Evolutionary conservation across 805 yeast species (phyloP), one percentile per base, ranked within the genome.

Genomic region (Candida peoriensis): DNA sequence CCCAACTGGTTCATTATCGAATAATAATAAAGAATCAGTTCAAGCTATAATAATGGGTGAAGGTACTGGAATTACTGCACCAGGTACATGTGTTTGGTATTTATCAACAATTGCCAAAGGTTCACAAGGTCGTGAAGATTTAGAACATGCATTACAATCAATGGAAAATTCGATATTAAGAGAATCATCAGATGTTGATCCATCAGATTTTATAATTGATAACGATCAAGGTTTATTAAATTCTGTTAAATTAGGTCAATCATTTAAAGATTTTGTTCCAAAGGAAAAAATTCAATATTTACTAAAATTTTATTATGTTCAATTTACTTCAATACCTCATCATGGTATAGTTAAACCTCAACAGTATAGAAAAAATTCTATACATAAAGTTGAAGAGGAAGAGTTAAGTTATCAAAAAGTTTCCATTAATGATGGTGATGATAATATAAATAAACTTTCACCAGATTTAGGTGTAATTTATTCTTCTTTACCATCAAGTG

Each of bases 71-170:
- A 80, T 83, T 46, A 87, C 95, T 46, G 94, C 96, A 2, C 56
- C 57, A n/a, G 93, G 85, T 28, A 89, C 88, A 50, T 76, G 90
- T 36, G 75, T 89, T 36, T 90, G 97, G 97, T 89, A 85, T 62
- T 66, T 87, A 44, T 78, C 89, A 25, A 80, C 95, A 3, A 73
- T 76, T 38, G 94, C 84, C 57, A 75, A 72, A 37, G 76, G 80
- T 28, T 70, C 66, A 30, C 72, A 75, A 42, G 96, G 89, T 4
- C 76, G 82, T 47, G 65, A 64, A 46, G 96, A 88, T 58, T 68
- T 90, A 46, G 90, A 82, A 55, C 69, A 78, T 34, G 97, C 96
- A 6, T 71, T 84, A 38, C 70, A 68, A 43, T 84, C 85, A 49
- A 72, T 90, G 74, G 96, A 89, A 55, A 72, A 72, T 29, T 72